Base-by-base conservation (phyloP, 164 flowering plant genomes). In the Brasenia schreberi region DNA sequence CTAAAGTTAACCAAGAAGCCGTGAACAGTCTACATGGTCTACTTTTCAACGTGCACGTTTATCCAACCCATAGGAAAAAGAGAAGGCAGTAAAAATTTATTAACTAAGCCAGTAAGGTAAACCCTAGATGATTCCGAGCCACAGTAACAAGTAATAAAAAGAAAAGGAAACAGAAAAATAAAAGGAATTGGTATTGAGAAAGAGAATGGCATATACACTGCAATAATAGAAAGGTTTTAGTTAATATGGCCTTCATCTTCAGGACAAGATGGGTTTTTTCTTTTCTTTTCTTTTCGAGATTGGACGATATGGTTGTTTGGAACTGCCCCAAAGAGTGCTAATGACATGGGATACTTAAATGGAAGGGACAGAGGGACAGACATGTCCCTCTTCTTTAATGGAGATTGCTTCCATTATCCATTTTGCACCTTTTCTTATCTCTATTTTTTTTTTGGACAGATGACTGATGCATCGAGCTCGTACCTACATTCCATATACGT, bases 341-440 rank as follows among this genome's bases (percentile, higher is more conserved):
- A 49, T 49, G 56, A 5, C 56, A 49, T 49, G 56, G 56, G 56
- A 49, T 14, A 49, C 10, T 49, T 49, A 49, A 49, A 49, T 49
- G 56, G 56, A 49, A 5, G 69, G 18, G 69, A 67, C 64, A 61
- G 69, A 18, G 64, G 64, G 69, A 61, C 69, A 67, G 69, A 67
- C 64, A 67, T 67, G 69, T 67, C 42, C 65, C 63, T 67, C 43
- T 67, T 59, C 43, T 67, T 67, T 60, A 67, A 67, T 67, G 69
- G 44, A 43, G 69, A 67, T 67, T 67, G 61, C 59, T 52, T 65
- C 56, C 43, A 67, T 67, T 64, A 67, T 67, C 61, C 69, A 67
- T 67, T 67, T 49, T 49, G 14, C 56, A 9, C 56, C 12, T 49
- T 49, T 49, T 49, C 56, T 14, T 49, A 14, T 49, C 16, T 49